Evolutionary conservation across 768 basidiomycete species (phyloP), one percentile per base, ranked within the genome.

Genomic region (Austroboletus eburneus): DNA sequence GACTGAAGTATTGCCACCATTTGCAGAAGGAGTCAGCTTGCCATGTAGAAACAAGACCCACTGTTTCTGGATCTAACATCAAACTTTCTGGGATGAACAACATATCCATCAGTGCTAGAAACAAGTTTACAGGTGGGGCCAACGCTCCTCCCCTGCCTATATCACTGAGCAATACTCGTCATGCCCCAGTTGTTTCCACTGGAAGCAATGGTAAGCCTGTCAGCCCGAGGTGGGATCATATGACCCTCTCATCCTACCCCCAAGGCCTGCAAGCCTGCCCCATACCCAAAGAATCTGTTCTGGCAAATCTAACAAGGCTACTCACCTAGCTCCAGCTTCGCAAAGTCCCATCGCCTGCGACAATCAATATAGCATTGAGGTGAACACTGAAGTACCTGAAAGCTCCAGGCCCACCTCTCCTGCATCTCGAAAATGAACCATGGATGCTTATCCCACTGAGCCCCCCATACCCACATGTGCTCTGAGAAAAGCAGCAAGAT

Each of bases 81-180:
- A 64, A 61, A 21, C 30, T 67, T 9, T 67, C 65, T 3, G 65
- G 65, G 20, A 65, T 67, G 20, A 67, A 69, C 45, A 67, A 57
- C 24, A 58, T 48, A 42, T 67, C 65, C 14, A 65, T 66, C 22
- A 64, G 66, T 16, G 43, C 46, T 7, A 52, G 62, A 38, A 58
- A 48, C 40, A 68, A 59, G 17, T 59, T 62, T 48, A 14, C 48
- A 5, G 25, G 39, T 21, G n/a, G n/a, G n/a, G n/a, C n/a, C n/a
- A 57, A 45, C n/a, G 41, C 35, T 3, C 38, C 48, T 5, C 32
- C 38, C 21, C 43, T 37, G 6, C 17, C 30, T 8, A 17, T 38
- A 23, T 37, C 34, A 22, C 43, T 32, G 2, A 54, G 20, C 22
- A 34, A 16, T 25, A 17, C 10, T 20, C 49, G 41, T 17, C 59